These are phyloP conservation scores for Fusarium sp. DNA, from an alignment of 2,329 filamentous ascomycete species.

Conservation along the genomic window DNA sequence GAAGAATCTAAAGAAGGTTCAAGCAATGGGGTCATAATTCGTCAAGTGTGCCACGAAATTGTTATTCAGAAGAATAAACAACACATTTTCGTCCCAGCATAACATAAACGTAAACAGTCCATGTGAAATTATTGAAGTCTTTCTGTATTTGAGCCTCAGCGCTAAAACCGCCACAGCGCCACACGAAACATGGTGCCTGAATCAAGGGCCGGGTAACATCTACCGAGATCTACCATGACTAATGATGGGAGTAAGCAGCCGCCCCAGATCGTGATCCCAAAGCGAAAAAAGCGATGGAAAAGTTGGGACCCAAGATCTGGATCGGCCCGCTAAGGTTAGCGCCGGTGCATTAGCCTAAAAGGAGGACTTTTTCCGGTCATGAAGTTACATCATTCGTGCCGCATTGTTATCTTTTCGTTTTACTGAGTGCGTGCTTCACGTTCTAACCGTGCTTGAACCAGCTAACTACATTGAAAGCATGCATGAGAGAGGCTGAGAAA, in stretches of 20 bases:
- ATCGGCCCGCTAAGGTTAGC: conserved; percentile 24
- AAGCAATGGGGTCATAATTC: no score
- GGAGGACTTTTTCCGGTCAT: background rate
- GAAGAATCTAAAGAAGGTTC: no score
- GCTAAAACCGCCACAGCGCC: background rate
- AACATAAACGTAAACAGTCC: no score
- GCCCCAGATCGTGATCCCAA: background rate
- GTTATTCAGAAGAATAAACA: no score
- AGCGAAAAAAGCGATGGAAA: conserved; percentile 3
- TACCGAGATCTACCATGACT: background rate
- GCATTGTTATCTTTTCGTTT: background rate
- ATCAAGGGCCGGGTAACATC: background rate
- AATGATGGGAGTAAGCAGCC: background rate
- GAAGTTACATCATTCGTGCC: background rate
- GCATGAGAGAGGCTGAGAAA: background rate
- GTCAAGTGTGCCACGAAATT: no score
- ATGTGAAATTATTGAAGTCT: background rate
- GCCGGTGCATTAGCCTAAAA: background rate
- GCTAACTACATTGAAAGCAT: background rate
- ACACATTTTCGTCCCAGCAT: no score
- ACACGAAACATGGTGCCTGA: background rate
- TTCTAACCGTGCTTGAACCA: background rate
- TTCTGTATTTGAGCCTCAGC: background rate
- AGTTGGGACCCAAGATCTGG: conserved; percentile 12
- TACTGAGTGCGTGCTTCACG: no score